These are phyloP conservation scores for Saccharomycopsis synnaedendra DNA, from an alignment of 805 yeast genomes.

Conservation along the genomic window DNA sequence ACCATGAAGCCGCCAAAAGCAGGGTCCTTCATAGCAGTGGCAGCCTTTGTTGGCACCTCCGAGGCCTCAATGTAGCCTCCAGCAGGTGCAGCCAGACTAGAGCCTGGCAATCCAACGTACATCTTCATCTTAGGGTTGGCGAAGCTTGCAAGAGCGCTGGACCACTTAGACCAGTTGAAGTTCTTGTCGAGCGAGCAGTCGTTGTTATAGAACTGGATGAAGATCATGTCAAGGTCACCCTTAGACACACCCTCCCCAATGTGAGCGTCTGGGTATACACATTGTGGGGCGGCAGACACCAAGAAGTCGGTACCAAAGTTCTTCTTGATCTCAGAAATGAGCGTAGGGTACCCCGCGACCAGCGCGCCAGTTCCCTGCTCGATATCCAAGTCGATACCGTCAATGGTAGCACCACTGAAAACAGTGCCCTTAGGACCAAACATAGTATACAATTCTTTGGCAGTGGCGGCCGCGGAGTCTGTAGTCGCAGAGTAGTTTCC, in stretches of 20 bases:
- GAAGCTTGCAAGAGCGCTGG: constrained; percentile 43
- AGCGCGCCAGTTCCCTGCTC: constrained; percentile 34
- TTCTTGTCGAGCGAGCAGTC: constrained; percentile 40
- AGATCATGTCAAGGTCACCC: constrained; percentile 39
- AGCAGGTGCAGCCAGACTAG: constrained; percentile 27
- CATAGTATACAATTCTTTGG: constrained; percentile 3
- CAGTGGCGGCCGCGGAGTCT: constrained; percentile 2
- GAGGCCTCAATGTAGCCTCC: constrained; percentile 43
- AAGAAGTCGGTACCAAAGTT: constrained; percentile 36
- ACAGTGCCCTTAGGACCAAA: constrained; percentile 4
- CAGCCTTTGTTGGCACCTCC: constrained; percentile 21
- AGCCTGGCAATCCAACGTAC: constrained; percentile 37
- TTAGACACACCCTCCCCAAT: constrained; percentile 23
- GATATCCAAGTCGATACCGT: constrained; percentile 68
- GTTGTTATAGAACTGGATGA: constrained; percentile 59
- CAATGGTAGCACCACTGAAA: constrained; percentile 47
- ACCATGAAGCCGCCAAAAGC: constrained; percentile 13
- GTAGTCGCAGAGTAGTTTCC: background rate
- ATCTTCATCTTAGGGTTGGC: constrained; percentile 62
- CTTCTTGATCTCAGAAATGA: constrained; percentile 24
- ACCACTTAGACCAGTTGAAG: constrained; percentile 72
- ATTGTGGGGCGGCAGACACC: constrained; percentile 58
- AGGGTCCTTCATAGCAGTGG: background rate
- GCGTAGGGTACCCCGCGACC: constrained; percentile 37
- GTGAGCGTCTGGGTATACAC: constrained; percentile 45